A percentile compares a stretch with the other conserved stretches of the same genome.
These are phyloP conservation scores for Thalassiosira mediterranea DNA, from an alignment of 352 stramenopile genomes.

Conservation along the genomic window DNA sequence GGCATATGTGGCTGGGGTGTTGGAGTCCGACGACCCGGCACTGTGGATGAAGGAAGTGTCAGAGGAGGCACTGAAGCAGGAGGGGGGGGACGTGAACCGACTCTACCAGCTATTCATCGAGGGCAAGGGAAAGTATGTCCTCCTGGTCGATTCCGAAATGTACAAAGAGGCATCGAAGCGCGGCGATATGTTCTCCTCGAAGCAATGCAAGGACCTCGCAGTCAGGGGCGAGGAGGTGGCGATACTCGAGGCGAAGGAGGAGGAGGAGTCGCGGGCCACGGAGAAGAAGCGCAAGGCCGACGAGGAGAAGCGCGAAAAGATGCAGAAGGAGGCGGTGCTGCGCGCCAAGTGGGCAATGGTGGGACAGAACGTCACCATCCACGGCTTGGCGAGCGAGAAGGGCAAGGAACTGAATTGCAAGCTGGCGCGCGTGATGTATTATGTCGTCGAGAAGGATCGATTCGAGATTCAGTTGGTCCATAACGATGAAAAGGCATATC, in stretches of 20 bases:
- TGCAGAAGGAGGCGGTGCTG: constrained; percentile 28
- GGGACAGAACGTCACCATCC: constrained; percentile 36
- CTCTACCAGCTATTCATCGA: constrained; percentile 61
- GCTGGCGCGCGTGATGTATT: constrained; percentile 26
- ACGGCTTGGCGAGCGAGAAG: constrained; percentile 34
- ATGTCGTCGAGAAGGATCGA: constrained; percentile 33
- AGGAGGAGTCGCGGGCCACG: constrained; percentile 27
- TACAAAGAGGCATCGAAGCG: constrained; percentile 28
- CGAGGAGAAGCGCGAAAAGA: constrained; percentile 31
- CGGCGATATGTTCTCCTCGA: constrained; percentile 44
- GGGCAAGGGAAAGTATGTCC: constrained; percentile 38
- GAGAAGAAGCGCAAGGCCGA: constrained; percentile 27
- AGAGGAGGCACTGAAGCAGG: constrained; percentile 9
- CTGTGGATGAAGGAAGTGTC: constrained; percentile 44
- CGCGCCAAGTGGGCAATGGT: constrained; percentile 32
- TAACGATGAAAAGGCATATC: constrained; percentile 26
- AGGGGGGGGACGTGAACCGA: constrained; percentile 52
- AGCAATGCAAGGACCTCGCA: constrained; percentile 50
- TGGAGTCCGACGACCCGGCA: constrained; percentile 50
- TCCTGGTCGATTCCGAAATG: constrained; percentile 51
- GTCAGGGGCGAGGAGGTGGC: constrained; percentile 13
- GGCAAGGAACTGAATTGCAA: constrained; percentile 32
- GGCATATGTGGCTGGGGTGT: constrained; percentile 37
- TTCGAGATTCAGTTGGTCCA: constrained; percentile 34
- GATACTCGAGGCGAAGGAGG: constrained; percentile 40